Percentiles rank a stretch among this genome's conserved stretches.
Conservation (phyloP, 345 rosid species). For the Citrus reticulata region DNA sequence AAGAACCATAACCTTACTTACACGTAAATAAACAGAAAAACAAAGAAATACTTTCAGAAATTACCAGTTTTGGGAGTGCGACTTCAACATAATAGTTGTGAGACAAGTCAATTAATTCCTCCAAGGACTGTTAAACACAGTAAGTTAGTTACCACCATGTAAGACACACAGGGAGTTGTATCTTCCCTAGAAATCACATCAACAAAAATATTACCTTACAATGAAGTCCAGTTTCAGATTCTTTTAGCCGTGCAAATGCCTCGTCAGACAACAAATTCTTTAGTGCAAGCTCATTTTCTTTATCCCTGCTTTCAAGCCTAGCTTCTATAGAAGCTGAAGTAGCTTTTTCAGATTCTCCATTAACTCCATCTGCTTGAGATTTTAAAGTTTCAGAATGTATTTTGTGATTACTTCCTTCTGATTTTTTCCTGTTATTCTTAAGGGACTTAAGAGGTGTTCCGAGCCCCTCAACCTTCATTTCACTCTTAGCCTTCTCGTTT, state of each 20-base stretch:
- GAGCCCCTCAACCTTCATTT: constrained; percentile 95
- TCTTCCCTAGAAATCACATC: constrained; percentile 8
- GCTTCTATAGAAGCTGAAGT: constrained; percentile 40
- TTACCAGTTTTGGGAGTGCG: constrained; percentile 97
- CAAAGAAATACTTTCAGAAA: constrained; percentile 6
- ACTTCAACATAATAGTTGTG: constrained; percentile 79
- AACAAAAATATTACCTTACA: constrained; percentile 50
- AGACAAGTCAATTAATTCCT: constrained; percentile 77
- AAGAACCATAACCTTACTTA: constrained; percentile 5
- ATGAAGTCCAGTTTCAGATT: constrained; percentile 94
- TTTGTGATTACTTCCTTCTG: constrained; percentile 44
- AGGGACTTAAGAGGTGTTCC: constrained; percentile 91
- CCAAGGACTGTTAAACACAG: constrained; percentile 62
- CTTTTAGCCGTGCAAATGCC: constrained; percentile 74
- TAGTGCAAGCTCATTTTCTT: constrained; percentile 56
- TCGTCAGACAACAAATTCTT: constrained; percentile 62
- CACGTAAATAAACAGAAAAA: constrained; percentile 1
- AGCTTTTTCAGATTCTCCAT: constrained; percentile 37
- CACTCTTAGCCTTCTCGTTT: constrained; percentile 65
- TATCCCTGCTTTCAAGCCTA: constrained; percentile 43
- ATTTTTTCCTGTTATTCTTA: constrained; percentile 65
- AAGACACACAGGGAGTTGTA: constrained; percentile 11
- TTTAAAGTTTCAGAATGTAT: constrained; percentile 34
- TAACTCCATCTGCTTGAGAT: constrained; percentile 32
- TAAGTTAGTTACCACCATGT: constrained; percentile 24